Evolutionary conservation across 169 alveolate genomes (phyloP), one percentile per base, ranked within the genome.

Genomic region (Cryptosporidium andersoni): DNA sequence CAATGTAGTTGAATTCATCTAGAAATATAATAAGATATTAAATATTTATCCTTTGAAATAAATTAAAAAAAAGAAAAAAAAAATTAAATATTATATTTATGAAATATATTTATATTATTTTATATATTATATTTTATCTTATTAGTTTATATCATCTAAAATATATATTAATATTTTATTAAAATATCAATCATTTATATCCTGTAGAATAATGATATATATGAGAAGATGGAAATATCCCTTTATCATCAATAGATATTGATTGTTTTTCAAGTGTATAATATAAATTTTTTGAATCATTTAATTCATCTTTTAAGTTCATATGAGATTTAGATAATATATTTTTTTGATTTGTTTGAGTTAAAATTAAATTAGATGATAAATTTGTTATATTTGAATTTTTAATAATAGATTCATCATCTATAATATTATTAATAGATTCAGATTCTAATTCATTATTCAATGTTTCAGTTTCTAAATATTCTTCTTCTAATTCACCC

Each of bases 171-270:
- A 11, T 49, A 11, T 12, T 11, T 11, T 49, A 49, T 4, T 16
- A 53, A 14, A 7, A 5, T 14, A 34, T 3, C n/a, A 60, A 34
- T 60, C 4, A 60, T 6, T 1, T 14, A 39, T 64, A 3, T 1
- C 7, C 53, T 37, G 55, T 14, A 12, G 51, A 9, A 48, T 34
- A 43, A 16, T 67, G 40, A 40, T 67, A 67, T 9, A 5, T 42
- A 56, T 53, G 45, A 3, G 82, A 52, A 37, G 82, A 67, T 9
- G 82, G 82, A 6, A 67, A 67, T 4, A 67, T 67, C 5, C 66
- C 51, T 36, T 56, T 53, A 39, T 56, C 25, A 16, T 66, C 81
- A 8, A 67, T 67, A 16, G 6, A 36, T 8, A 67, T 5, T 7
- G 11, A 51, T 14, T 56, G 51, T 53, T 53, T 37, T 53, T 67